Percentiles rank a stretch among this genome's conserved stretches.
phyloP scores from a whole-genome alignment of 148 eudicot genomes.

The Chenopodium suecicum region DNA sequence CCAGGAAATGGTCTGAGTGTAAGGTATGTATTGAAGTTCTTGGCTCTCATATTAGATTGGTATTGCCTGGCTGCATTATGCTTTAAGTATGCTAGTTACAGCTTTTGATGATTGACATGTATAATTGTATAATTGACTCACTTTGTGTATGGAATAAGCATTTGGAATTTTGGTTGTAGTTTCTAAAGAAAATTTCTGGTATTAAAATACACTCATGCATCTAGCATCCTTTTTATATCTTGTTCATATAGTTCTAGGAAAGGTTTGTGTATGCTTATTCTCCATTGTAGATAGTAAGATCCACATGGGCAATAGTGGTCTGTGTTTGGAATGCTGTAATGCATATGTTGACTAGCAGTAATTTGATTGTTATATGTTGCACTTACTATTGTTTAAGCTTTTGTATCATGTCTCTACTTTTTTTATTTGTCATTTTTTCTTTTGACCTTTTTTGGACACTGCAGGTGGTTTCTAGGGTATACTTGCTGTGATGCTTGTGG shows the following conservation, averaged over 20 bases:
- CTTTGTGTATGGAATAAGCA: not conserved
- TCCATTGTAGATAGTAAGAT: not conserved
- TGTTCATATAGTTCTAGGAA: not conserved
- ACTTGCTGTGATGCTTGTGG: constrained; percentile 99
- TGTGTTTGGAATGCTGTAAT: constrained; percentile 3
- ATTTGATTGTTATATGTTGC: not conserved
- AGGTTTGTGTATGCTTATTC: not conserved
- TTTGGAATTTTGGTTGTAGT: not conserved
- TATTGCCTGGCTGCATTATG: constrained; percentile 1
- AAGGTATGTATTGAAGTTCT: constrained; percentile 45
- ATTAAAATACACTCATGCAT: not conserved
- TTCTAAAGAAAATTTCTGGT: not conserved
- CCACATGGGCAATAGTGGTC: not conserved
- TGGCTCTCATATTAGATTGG: not conserved
- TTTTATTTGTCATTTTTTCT: not conserved
- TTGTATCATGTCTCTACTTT: not conserved
- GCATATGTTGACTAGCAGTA: constrained; percentile 2
- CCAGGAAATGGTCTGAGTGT: constrained; percentile 94
- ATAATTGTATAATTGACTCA: not conserved
- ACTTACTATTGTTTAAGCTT: not conserved
- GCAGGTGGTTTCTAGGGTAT: constrained; percentile 97
- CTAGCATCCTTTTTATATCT: not conserved
- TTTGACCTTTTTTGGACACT: constrained; percentile 5
- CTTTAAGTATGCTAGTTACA: not conserved
- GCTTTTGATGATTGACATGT: not conserved